Conservation (phyloP, 2,329 filamentous ascomycete genomes). For the Elsinoe fawcettii region DNA sequence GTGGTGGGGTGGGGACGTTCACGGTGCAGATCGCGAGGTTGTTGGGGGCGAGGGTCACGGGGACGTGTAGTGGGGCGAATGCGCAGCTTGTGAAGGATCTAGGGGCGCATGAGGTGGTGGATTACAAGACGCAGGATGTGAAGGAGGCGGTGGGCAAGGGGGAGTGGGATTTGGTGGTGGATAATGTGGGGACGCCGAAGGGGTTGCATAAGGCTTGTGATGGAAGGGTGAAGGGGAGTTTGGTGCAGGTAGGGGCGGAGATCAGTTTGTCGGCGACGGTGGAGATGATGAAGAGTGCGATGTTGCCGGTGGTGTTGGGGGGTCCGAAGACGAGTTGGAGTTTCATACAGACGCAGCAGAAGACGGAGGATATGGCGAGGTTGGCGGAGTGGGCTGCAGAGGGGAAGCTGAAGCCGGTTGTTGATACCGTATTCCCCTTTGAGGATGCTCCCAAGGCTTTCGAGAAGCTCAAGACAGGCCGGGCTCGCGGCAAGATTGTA, state of each 20-base stretch:
- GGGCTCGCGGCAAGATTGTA: conserved; percentile 54
- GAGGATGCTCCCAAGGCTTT: conserved; percentile 52
- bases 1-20: conserved; percentile 53
- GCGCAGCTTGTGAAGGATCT: conserved; percentile 48
- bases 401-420: conserved; percentile 49
- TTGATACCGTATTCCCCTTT: conserved; percentile 50
- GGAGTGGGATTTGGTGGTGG: conserved; percentile 47
- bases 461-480: conserved; percentile 49
- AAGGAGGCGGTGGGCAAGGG: conserved; percentile 42
- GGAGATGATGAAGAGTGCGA: conserved; percentile 31
- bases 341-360: conserved; percentile 25
- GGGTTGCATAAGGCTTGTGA: conserved; percentile 48
- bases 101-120: conserved; percentile 57
- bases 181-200: conserved; percentile 47
- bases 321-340: conserved; percentile 43
- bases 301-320: conserved; percentile 42
- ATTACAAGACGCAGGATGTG: conserved; percentile 47
- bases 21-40: conserved; percentile 57
- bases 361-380: conserved; percentile 35
- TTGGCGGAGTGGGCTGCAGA: conserved; percentile 51
- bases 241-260: conserved; percentile 45
- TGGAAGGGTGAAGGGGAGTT: conserved; percentile 45
- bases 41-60: conserved; percentile 52
- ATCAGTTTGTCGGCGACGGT: conserved; percentile 27
- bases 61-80: conserved; percentile 52